Conservation (phyloP, 2,329 filamentous ascomycete species). For the Fusarium nisikadoi region DNA sequence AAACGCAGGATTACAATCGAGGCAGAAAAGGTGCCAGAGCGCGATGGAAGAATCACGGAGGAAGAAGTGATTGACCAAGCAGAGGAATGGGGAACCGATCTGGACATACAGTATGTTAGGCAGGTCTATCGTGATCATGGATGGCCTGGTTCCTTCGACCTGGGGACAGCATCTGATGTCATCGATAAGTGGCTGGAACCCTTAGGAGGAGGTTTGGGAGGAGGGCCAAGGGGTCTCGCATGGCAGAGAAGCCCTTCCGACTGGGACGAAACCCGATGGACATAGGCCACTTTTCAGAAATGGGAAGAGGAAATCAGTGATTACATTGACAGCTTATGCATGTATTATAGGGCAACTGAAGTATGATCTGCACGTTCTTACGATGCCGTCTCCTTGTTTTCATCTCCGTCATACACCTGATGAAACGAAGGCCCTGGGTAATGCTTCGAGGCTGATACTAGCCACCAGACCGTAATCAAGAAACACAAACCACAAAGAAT, state of each 20-base stretch:
- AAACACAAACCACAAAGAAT: conserved; percentile 33
- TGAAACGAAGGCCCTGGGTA: conserved; percentile 37
- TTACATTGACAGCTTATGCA: rapidly evolving
- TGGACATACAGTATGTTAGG: conserved; percentile 6
- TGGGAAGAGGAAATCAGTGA: rapidly evolving
- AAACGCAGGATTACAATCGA: not conserved
- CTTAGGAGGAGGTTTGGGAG: not conserved
- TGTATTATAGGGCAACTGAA: not conserved
- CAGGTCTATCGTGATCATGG: not conserved
- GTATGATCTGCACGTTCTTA: rapidly evolving
- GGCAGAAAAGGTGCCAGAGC: not conserved
- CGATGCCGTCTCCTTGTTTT: not conserved
- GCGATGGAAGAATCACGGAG: rapidly evolving
- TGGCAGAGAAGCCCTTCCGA: not conserved
- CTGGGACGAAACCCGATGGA: not conserved
- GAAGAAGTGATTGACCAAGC: not conserved
- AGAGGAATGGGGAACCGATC: not conserved
- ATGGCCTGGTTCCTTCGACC: not conserved
- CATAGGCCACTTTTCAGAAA: no score
- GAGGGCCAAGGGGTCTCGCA: not conserved
- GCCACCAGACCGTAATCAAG: conserved; percentile 37
- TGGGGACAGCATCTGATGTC: not conserved
- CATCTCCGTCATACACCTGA: not conserved
- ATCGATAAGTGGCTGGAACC: not conserved
- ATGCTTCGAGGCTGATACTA: conserved; percentile 31